Evolutionary conservation across 208 protist genomes (phyloP).

Genomic region (Wallacemonas sp.): DNA sequence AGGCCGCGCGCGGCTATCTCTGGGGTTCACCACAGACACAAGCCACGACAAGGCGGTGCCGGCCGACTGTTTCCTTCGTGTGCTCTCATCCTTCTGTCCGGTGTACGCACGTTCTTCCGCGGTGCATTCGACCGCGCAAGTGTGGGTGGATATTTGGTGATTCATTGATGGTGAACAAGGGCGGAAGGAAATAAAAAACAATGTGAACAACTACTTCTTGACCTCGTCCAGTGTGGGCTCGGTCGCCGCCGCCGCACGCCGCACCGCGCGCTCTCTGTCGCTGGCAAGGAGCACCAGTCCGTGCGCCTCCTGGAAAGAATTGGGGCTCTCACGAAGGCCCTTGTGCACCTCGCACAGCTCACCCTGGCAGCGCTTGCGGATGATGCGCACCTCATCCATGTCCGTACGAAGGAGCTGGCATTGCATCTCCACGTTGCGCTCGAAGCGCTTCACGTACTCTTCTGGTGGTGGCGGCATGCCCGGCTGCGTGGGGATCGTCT

Average conservation of each 20-base stretch:
- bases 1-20: too few species aligned
- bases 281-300: conserved; percentile 43
- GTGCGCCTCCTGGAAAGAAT: conserved; percentile 28
- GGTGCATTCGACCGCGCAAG: too few species aligned
- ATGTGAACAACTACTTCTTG: background rate
- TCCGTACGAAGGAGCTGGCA: conserved; percentile 64
- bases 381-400: conserved; percentile 63
- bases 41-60: too few species aligned
- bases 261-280: conserved; percentile 34
- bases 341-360: conserved; percentile 60
- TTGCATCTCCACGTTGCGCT: conserved; percentile 54
- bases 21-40: too few species aligned
- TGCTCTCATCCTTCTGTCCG: too few species aligned
- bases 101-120: too few species aligned
- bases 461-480: conserved; percentile 74
- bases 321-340: conserved; percentile 50
- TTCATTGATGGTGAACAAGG: too few species aligned
- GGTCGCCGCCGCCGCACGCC: conserved; percentile 8
- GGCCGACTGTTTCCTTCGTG: too few species aligned
- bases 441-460: conserved; percentile 54
- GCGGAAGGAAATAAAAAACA: background rate
- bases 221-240: background rate
- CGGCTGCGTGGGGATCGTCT: conserved; percentile 52
- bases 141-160: too few species aligned
- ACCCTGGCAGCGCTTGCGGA: conserved; percentile 26